Percentiles rank a stretch among this genome's conserved stretches.
Evolutionary conservation across 106 monocot species (phyloP).

Genomic region (Allium fistulosum): DNA sequence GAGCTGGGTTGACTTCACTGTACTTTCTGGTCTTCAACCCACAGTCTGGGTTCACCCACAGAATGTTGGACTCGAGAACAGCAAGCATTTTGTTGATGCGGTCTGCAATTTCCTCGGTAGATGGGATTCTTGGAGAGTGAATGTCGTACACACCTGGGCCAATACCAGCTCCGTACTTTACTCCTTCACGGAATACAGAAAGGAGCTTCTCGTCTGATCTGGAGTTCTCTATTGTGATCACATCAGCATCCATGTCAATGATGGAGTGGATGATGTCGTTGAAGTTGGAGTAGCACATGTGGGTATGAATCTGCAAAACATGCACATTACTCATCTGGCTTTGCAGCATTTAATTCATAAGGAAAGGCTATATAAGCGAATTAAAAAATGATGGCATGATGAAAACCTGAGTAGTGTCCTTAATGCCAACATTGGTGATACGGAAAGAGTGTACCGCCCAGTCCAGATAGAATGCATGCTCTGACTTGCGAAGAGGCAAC

Average conservation of each 20-base stretch:
- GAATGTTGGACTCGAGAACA: slow-evolving; percentile 23
- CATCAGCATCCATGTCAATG: slow-evolving; percentile 30
- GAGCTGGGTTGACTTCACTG: slow-evolving; percentile 19
- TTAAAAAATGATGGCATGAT: too few relatives aligned
- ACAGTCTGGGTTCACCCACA: slow-evolving; percentile 28
- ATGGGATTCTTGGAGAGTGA: slow-evolving; percentile 23
- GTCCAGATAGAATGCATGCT: slow-evolving; percentile 30
- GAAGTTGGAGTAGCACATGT: slow-evolving; percentile 36
- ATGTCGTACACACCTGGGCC: slow-evolving; percentile 27
- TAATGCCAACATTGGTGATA: slow-evolving; percentile 13
- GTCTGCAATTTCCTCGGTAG: slow-evolving; percentile 24
- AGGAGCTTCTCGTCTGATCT: slow-evolving; percentile 27
- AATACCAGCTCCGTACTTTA: slow-evolving; percentile 28
- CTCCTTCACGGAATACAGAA: slow-evolving; percentile 22
- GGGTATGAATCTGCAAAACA: slow-evolving; percentile 11
- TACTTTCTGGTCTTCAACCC: slow-evolving; percentile 28
- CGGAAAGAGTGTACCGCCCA: slow-evolving; percentile 32
- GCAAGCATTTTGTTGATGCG: slow-evolving; percentile 28
- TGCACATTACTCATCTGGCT: not conserved
- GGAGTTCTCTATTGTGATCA: slow-evolving; percentile 28
- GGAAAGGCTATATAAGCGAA: too few relatives aligned
- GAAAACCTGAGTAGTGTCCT: not conserved
- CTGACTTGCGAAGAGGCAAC: slow-evolving; percentile 24
- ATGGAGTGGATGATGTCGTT: slow-evolving; percentile 29
- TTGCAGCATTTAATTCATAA: too few relatives aligned